phyloP scores from a whole-genome alignment of 441 rosid species.

The Pelargonium citronellum region DNA sequence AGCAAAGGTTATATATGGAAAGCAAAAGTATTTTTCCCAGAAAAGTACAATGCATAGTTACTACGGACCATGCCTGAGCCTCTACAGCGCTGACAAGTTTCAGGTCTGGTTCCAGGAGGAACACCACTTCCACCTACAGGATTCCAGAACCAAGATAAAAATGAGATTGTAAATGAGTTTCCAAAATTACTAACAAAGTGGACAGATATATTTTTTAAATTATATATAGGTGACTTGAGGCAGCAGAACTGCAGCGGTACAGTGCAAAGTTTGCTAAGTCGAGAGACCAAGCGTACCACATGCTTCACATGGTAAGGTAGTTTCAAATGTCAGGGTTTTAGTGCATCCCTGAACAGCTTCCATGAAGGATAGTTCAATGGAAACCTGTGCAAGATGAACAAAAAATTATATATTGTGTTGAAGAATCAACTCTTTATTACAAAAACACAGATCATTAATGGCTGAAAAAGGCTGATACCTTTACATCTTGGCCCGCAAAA shows the following conservation, averaged over 20 bases:
- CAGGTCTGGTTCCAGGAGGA: slow-evolving; percentile 96
- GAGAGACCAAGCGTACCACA: slow-evolving; percentile 53
- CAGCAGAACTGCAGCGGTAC: not conserved
- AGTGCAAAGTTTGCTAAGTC: not conserved
- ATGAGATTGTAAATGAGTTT: slow-evolving; percentile 1
- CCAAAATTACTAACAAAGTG: not conserved
- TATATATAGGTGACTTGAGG: not conserved
- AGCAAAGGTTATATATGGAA: slow-evolving; percentile 19
- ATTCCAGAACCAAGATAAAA: slow-evolving; percentile 8
- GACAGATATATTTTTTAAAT: not conserved
- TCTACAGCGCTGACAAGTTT: slow-evolving; percentile 71
- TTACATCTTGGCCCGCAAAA: slow-evolving; percentile 83
- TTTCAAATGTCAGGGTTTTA: slow-evolving; percentile 73
- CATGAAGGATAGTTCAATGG: slow-evolving; percentile 91
- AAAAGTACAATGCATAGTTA: not conserved
- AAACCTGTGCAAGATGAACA: slow-evolving; percentile 41
- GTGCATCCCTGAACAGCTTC: slow-evolving; percentile 98
- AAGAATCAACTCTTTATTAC: slow-evolving; percentile 5
- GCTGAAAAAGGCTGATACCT: slow-evolving; percentile 44
- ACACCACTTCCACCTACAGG: slow-evolving; percentile 86
- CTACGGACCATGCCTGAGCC: slow-evolving; percentile 86
- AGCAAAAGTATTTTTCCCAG: not conserved
- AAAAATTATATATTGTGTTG: slow-evolving; percentile 10
- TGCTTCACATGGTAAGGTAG: slow-evolving; percentile 73
- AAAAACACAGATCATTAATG: slow-evolving; percentile 9